Conservation (phyloP, 257 asterid genomes). For the Capsicum chinense region DNA sequence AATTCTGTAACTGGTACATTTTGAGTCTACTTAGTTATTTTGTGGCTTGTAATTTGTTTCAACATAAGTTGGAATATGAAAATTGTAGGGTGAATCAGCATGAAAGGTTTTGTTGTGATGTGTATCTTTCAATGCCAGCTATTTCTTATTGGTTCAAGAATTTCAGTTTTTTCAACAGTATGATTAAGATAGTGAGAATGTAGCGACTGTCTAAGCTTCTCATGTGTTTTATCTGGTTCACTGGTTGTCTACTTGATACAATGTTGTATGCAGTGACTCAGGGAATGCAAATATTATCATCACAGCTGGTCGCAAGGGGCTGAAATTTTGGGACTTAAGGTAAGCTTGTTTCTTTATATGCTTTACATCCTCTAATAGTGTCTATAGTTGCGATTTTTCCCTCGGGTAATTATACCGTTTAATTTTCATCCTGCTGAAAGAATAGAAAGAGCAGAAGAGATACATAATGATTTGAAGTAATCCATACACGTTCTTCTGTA, state of each 20-base stretch:
- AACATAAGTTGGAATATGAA: not conserved
- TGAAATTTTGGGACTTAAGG: conserved; percentile 94
- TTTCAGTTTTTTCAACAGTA: conserved; percentile 2
- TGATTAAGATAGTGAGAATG: not conserved
- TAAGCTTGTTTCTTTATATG: conserved; percentile 39
- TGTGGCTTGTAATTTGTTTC: conserved; percentile 22
- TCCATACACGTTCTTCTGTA: conserved; percentile 24
- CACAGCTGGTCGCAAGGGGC: conserved; percentile 74
- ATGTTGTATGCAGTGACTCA: conserved; percentile 57
- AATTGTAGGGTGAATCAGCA: not conserved
- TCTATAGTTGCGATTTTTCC: not conserved
- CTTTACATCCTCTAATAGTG: conserved; percentile 7
- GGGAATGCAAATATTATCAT: conserved; percentile 67
- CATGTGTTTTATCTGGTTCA: not conserved
- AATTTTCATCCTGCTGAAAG: conserved; percentile 23
- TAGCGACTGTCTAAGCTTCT: conserved; percentile 17
- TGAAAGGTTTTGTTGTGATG: not conserved
- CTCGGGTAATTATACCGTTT: not conserved
- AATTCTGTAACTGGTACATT: conserved; percentile 17
- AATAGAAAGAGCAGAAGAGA: not conserved
- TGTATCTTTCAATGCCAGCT: conserved; percentile 1
- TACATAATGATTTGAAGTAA: conserved; percentile 13
- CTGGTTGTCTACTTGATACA: conserved; percentile 15
- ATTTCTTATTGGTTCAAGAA: conserved; percentile 2
- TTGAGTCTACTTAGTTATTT: conserved; percentile 8